Conservation (phyloP, 139 green algal species). For the Desmodesmus armatus region DNA sequence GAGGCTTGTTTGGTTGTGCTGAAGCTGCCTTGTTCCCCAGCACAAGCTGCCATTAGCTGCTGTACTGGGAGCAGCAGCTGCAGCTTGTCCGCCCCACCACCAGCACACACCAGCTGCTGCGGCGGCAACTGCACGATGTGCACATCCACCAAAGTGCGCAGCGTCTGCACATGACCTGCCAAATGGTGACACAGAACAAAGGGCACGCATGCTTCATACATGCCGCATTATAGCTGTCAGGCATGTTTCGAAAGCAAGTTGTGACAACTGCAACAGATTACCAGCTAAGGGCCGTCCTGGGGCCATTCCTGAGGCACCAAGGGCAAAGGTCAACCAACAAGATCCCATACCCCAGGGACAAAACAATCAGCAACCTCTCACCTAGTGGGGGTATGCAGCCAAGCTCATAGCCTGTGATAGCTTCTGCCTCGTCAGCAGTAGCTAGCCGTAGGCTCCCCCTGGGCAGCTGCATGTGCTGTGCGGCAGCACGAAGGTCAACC, state of each 20-base stretch:
- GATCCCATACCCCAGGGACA: not conserved
- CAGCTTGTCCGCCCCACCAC: slow-evolving; percentile 28
- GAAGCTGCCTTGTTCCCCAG: not conserved
- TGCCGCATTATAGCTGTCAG: not conserved
- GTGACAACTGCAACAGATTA: not conserved
- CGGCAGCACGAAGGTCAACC: slow-evolving; percentile 46
- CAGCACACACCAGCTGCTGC: slow-evolving; percentile 32
- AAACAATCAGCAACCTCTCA: not conserved
- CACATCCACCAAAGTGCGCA: slow-evolving; percentile 47
- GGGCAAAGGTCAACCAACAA: not conserved
- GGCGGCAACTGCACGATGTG: slow-evolving; percentile 32
- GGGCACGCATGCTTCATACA: not conserved
- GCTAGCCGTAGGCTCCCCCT: slow-evolving; percentile 40
- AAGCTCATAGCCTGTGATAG: slow-evolving; percentile 42
- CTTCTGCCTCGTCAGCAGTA: slow-evolving; percentile 26
- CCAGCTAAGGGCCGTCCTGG: not conserved
- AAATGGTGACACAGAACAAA: not conserved
- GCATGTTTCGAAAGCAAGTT: not conserved
- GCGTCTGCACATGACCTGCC: slow-evolving; percentile 29
- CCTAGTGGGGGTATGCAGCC: slow-evolving; percentile 44
- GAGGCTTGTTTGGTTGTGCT: not conserved
- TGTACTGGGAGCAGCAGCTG: slow-evolving; percentile 5
- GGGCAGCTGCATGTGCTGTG: slow-evolving; percentile 21
- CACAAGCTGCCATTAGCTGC: slow-evolving; percentile 3
- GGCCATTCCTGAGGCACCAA: no score